These are phyloP conservation scores for Ceratobasidium sp. DNA, from an alignment of 1,284 basidiomycete species.

Conservation along the genomic window DNA sequence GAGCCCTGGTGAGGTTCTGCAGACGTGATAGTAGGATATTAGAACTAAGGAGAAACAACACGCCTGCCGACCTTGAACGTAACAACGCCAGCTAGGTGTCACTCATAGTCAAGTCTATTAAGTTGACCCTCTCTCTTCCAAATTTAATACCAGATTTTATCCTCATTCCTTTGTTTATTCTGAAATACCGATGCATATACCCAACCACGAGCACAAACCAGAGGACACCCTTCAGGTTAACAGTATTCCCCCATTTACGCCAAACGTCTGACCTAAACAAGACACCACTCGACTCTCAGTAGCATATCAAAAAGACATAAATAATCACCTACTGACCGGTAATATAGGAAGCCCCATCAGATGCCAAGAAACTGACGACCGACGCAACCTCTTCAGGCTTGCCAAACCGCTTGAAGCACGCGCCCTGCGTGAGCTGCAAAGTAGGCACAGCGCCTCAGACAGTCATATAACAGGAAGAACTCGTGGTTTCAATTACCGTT, in stretches of 20 bases:
- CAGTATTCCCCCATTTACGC: neutral
- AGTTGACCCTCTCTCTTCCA: too few relatives aligned
- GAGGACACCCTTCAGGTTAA: neutral
- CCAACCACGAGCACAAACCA: too few relatives aligned
- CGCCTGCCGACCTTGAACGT: too few relatives aligned
- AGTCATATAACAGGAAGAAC: slow-evolving; percentile 9
- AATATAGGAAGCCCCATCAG: slow-evolving; percentile 49
- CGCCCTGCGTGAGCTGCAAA: neutral
- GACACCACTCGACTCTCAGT: neutral
- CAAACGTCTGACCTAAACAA: slow-evolving; percentile 9
- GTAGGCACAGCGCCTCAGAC: neutral
- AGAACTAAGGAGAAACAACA: too few relatives aligned
- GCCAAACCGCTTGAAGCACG: slow-evolving; percentile 45
- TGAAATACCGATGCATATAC: too few relatives aligned
- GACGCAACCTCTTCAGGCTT: slow-evolving; percentile 46
- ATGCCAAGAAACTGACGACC: slow-evolving; percentile 48
- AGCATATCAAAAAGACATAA: neutral
- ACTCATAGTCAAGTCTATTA: too few relatives aligned
- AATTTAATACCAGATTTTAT: too few relatives aligned
- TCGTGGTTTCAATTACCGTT: slow-evolving; percentile 35
- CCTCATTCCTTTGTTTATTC: too few relatives aligned
- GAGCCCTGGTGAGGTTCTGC: too few relatives aligned
- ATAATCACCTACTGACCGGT: slow-evolving; percentile 45
- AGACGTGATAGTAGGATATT: too few relatives aligned
- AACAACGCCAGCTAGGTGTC: too few relatives aligned